Base-by-base conservation (phyloP, 169 alveolate species). In the Neospora caninum region DNA sequence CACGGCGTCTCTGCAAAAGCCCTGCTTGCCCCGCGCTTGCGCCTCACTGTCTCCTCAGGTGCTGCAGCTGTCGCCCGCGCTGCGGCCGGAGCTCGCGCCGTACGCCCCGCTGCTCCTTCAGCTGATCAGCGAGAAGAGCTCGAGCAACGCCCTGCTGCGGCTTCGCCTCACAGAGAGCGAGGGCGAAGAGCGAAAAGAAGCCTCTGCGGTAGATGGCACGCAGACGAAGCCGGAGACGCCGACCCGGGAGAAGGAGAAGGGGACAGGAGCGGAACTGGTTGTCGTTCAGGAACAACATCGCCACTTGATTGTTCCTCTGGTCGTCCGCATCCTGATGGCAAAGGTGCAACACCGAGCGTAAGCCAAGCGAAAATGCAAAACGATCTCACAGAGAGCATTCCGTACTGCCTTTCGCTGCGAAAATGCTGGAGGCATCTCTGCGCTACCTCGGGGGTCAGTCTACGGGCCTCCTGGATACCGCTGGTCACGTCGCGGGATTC, bases 281-380 rank as follows among this genome's bases (percentile, higher is more conserved):
- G 64, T 82, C 25, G 38, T 82, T 29, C 67, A 41, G 89, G 69
- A 29, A 31, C 69, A 82, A 67, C 89, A 82, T 67, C 54, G 36
- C 43, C 69, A 31, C 27, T 9, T 42, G 42, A 36, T 82, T 41
- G 43, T 82, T 4, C 89, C 89, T 18, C 38, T 82, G 58, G 38
- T 82, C 20, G 89, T 82, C 69, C 89, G 89, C 34, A 22, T 82
- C 64, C 89, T 82, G 36, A 38, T 82, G 69, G 39, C 89, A 20
- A 82, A 82, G 25, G 89, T 43, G 13, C 89, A 82, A 41, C 89
- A 41, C 69, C 53, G 89, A 38, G 89, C 89, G 89, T 82, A 41
- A 82, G 89, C 36, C 64, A 53, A 7, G 73, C 7, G n/a, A 64
- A 27, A 49, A 49, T 13, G 4, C 58, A 13, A 49, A 13, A 13